Conservation (phyloP, 192 early-diverging fungal species). For the Coemansia sp. region DNA sequence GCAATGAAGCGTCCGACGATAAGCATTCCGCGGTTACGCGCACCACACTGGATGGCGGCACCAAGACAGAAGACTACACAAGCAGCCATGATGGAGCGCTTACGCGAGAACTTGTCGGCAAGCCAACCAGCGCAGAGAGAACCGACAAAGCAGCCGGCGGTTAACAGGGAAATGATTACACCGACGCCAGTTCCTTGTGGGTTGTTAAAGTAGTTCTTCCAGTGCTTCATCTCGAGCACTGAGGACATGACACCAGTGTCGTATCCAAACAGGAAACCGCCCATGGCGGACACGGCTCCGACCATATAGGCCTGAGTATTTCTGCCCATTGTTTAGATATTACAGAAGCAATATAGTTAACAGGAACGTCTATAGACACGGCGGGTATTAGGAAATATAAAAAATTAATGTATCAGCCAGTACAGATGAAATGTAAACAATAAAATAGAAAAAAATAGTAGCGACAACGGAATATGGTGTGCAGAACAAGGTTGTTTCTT, state of each 20-base stretch:
- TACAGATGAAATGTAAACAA: no score
- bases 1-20: slow-evolving; percentile 75
- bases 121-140: slow-evolving; percentile 63
- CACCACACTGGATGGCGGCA: slow-evolving; percentile 63
- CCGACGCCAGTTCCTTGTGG: slow-evolving; percentile 56
- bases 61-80: slow-evolving; percentile 72
- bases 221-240: slow-evolving; percentile 62
- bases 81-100: slow-evolving; percentile 63
- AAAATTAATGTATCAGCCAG: no score
- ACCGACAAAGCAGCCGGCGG: slow-evolving; percentile 73
- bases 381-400: no score
- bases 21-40: slow-evolving; percentile 60
- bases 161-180: slow-evolving; percentile 63
- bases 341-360: no score
- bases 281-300: slow-evolving; percentile 55
- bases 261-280: slow-evolving; percentile 71
- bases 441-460: no score
- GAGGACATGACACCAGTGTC: slow-evolving; percentile 72
- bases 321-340: no score
- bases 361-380: no score
- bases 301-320: slow-evolving; percentile 31
- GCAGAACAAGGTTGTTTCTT: no score
- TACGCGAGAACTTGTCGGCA: slow-evolving; percentile 67
- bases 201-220: slow-evolving; percentile 55
- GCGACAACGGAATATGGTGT: no score